Evolutionary conservation across 2,329 filamentous ascomycete genomes (phyloP).

Genomic region (Ophiosphaerella korrae): DNA sequence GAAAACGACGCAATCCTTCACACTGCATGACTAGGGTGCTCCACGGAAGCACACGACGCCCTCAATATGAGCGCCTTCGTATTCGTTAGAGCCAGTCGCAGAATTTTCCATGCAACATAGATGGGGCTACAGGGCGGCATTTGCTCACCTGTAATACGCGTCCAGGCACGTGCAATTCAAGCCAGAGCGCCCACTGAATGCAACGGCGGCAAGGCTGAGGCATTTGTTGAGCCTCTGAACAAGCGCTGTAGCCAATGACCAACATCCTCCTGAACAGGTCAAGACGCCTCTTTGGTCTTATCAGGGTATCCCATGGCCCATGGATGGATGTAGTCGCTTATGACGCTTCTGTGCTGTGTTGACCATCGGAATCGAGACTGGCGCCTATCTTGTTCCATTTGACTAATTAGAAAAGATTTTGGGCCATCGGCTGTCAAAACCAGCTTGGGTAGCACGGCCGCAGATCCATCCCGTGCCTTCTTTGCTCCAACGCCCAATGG

Average conservation of each 20-base stretch:
- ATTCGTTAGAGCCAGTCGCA: constrained; percentile 6
- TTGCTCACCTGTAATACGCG: neutral
- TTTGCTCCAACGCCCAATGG: neutral
- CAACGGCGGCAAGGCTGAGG: constrained; percentile 8
- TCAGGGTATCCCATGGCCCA: neutral
- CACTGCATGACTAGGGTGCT: neutral
- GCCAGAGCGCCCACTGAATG: neutral
- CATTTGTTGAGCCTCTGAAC: constrained; percentile 6
- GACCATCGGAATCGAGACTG: neutral
- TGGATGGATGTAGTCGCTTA: too few species aligned
- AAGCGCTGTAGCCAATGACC: constrained; percentile 2
- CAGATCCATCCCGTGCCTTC: constrained; percentile 5
- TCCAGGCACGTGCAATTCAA: neutral
- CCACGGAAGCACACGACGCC: constrained; percentile 2
- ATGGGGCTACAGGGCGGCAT: neutral
- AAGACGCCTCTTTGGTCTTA: neutral
- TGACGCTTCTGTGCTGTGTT: neutral
- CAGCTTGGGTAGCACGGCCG: neutral
- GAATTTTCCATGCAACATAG: neutral
- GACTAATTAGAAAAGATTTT: neutral
- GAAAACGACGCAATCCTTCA: constrained; percentile 5
- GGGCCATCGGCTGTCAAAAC: constrained; percentile 5
- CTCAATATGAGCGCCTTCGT: constrained; percentile 1
- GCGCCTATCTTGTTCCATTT: constrained; percentile 1
- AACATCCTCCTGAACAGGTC: neutral